Conservation (phyloP, 306 rosid species). For the Medicago ruthenica region DNA sequence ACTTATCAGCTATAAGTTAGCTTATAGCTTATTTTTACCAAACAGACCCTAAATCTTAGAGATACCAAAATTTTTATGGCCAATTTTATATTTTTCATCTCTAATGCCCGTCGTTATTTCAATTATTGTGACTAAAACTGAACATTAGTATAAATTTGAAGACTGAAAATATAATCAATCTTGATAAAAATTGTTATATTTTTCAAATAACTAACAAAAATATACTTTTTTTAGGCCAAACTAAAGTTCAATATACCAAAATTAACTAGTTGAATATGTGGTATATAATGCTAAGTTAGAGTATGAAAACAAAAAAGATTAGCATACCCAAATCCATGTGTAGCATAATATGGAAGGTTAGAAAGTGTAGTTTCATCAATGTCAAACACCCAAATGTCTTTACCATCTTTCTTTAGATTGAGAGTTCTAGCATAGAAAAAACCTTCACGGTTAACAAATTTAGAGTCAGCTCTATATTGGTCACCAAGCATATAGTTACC, state of each 20-base stretch:
- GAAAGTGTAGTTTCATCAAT: conserved; percentile 66
- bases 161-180: no score
- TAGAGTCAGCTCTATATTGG: conserved; percentile 56
- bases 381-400: conserved; percentile 54
- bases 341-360: conserved; percentile 59
- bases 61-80: no score
- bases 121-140: neutral
- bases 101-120: neutral
- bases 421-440: conserved; percentile 32
- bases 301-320: neutral
- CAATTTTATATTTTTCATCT: no score
- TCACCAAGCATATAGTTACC: conserved; percentile 57
- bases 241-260: neutral
- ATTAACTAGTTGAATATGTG: neutral
- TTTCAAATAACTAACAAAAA: no score
- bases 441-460: conserved; percentile 45
- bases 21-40: no score
- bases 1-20: no score
- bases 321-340: conserved; percentile 60
- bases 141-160: neutral
- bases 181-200: no score
- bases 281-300: neutral
- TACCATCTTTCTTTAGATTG: conserved; percentile 28
- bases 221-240: neutral
- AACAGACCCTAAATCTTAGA: no score